phyloP scores from a whole-genome alignment of 441 rosid species.

The Hura crepitans region DNA sequence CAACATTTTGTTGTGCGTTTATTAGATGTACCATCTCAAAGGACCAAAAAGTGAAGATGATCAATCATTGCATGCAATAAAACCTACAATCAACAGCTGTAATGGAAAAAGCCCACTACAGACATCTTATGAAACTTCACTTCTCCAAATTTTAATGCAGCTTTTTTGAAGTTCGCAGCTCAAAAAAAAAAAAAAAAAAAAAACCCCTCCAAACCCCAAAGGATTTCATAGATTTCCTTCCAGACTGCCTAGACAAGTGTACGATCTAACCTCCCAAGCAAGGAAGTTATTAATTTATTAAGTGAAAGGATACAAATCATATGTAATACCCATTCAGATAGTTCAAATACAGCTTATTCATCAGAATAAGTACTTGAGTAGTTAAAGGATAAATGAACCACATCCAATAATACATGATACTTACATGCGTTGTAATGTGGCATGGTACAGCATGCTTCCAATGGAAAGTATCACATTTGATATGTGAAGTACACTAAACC shows the following conservation, averaged over 20 bases:
- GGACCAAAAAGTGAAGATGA: background rate
- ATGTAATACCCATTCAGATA: background rate
- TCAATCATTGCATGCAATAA: background rate
- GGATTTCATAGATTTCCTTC: background rate
- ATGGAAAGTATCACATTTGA: slow-evolving; percentile 88
- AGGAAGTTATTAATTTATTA: background rate
- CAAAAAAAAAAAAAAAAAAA: background rate
- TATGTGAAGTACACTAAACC: slow-evolving; percentile 80
- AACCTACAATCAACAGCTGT: slow-evolving; percentile 2
- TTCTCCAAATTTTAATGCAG: background rate
- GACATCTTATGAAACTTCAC: background rate
- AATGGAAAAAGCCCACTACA: background rate
- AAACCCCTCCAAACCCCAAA: background rate
- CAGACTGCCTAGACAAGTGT: background rate
- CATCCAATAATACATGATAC: slow-evolving; percentile 22
- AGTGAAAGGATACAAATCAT: background rate
- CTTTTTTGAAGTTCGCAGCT: background rate
- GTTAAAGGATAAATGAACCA: slow-evolving; percentile 1
- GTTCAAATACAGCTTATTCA: background rate
- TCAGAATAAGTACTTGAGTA: background rate
- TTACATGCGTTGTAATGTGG: slow-evolving; percentile 73
- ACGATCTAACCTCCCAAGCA: background rate
- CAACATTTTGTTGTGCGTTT: background rate
- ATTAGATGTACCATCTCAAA: background rate
- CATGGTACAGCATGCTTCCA: slow-evolving; percentile 90